Percentiles rank a stretch among this genome's conserved stretches.
Evolutionary conservation across 2,329 filamentous ascomycete genomes (phyloP).

Genomic region (Claviceps maximensis): DNA sequence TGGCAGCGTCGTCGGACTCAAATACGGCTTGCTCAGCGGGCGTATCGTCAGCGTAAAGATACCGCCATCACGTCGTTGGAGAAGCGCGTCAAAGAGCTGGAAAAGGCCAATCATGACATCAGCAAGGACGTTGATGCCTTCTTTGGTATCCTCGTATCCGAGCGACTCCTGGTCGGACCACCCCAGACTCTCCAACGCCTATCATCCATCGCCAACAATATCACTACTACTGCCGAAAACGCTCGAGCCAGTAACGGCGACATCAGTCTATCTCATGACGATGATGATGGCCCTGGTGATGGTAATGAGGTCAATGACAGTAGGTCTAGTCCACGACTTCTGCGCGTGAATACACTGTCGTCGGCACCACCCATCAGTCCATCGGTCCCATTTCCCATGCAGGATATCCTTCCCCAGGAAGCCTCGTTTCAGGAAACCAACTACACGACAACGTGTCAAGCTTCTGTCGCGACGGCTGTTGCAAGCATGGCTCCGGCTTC

Average conservation of each 20-base stretch:
- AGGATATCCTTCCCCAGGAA: not conserved
- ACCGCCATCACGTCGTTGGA: conserved; percentile 63
- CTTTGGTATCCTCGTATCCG: conserved; percentile 45
- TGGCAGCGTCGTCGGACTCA: conserved; percentile 66
- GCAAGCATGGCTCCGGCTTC: not conserved
- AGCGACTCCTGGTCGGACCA: conserved; percentile 42
- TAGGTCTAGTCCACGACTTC: not conserved
- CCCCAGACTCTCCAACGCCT: conserved; percentile 46
- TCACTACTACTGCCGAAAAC: conserved; percentile 39
- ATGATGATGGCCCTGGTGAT: not conserved
- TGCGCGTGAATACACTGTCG: not conserved
- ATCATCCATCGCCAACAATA: conserved; percentile 41
- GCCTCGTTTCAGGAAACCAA: not conserved
- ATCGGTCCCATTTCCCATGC: not conserved
- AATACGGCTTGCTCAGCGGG: conserved; percentile 73
- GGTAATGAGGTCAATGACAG: not conserved
- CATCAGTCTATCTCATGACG: conserved; percentile 2
- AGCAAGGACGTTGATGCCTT: conserved; percentile 55
- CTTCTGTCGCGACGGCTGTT: not conserved
- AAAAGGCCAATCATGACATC: conserved; percentile 59
- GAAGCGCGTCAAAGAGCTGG: conserved; percentile 54
- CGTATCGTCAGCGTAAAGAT: conserved; percentile 77
- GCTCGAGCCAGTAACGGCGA: conserved; percentile 21
- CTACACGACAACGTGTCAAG: not conserved
- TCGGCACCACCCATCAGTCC: not conserved